A percentile compares a stretch with the other conserved stretches of the same genome.
Conservation (phyloP, 768 basidiomycete genomes). For the Termitomyces sp. region DNA sequence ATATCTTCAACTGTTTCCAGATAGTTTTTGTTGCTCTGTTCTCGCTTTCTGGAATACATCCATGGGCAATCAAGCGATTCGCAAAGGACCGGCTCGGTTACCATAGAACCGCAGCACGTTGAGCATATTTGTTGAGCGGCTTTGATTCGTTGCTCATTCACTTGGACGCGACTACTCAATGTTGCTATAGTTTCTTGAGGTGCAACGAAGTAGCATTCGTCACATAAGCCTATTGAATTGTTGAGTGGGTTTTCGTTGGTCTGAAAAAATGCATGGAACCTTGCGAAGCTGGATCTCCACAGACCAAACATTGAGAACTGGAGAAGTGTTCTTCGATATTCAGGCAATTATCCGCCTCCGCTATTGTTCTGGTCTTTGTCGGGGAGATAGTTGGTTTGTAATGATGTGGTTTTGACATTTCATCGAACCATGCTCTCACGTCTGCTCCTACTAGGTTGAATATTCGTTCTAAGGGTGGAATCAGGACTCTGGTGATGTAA, state of each 20-base stretch:
- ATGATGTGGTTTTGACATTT: constrained; percentile 61
- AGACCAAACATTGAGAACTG: constrained; percentile 65
- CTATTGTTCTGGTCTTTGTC: constrained; percentile 14
- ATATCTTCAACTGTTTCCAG: constrained; percentile 27
- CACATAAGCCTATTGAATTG: constrained; percentile 51
- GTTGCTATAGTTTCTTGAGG: constrained; percentile 50
- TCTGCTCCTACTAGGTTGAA: constrained; percentile 91
- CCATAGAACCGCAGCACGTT: constrained; percentile 56
- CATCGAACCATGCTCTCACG: constrained; percentile 79
- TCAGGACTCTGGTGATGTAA: constrained; percentile 82
- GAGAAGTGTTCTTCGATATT: constrained; percentile 76
- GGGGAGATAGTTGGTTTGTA: constrained; percentile 29
- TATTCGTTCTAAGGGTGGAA: constrained; percentile 85
- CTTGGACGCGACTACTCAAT: constrained; percentile 48
- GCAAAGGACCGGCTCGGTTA: constrained; percentile 61
- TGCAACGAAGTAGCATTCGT: constrained; percentile 40
- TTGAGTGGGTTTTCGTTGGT: background rate
- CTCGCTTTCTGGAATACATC: constrained; percentile 66
- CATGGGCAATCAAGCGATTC: constrained; percentile 85
- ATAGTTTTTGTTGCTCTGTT: constrained; percentile 37
- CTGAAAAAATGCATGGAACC: constrained; percentile 27
- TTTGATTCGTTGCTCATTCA: constrained; percentile 47
- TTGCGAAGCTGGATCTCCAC: constrained; percentile 47
- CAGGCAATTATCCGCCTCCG: constrained; percentile 27
- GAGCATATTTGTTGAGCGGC: constrained; percentile 66